Evolutionary conservation across 805 yeast genomes (phyloP), one percentile per base, ranked within the genome.

Genomic region (Pichia gijzeniarum): DNA sequence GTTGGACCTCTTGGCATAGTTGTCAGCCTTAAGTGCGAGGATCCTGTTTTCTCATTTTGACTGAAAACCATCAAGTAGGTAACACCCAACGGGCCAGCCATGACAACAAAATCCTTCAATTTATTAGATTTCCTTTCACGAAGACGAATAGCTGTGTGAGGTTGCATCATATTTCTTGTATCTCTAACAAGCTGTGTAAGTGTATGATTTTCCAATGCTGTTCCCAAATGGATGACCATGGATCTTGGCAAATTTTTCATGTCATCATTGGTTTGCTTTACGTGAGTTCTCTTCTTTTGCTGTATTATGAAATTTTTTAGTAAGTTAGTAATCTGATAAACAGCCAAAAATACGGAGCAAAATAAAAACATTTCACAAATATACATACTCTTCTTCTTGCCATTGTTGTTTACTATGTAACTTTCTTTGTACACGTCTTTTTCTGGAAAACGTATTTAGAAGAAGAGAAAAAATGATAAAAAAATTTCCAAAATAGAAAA

Each of bases 81-180:
- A 19, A 93, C 96, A 22, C 95, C 95, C 37, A 93, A 71, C 13
- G 98, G 98, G 5, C 98, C 98, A 33, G 96, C 86, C 96, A 93
- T 90, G n/a, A 88, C 95, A n/a, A 90, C 77, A 56, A 85, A 93
- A 67, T 91, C 99, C 63, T 85, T 87, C 53, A 93, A 71, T 60
- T 81, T 85, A 65, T 93, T 93, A 34, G 86, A 72, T 61, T 86
- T 87, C 41, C 98, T 73, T 66, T 93, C 99, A 52, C 82, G 75
- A 48, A 93, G 73, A 53, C 80, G 85, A 57, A 88, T 80, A 12
- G 98, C 97, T 3, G 99, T 93, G 59, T 91, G 95, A 13, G 99
- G 99, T 61, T 88, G 93, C 96, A 93, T 89, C 52, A 89, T 78
- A 49, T 77, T 76, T 60, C 99, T 77, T 64, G 90, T 80, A 64